These are phyloP conservation scores for Amborella trichopoda DNA, from an alignment of 164 flowering plant genomes.

Conservation along the genomic window DNA sequence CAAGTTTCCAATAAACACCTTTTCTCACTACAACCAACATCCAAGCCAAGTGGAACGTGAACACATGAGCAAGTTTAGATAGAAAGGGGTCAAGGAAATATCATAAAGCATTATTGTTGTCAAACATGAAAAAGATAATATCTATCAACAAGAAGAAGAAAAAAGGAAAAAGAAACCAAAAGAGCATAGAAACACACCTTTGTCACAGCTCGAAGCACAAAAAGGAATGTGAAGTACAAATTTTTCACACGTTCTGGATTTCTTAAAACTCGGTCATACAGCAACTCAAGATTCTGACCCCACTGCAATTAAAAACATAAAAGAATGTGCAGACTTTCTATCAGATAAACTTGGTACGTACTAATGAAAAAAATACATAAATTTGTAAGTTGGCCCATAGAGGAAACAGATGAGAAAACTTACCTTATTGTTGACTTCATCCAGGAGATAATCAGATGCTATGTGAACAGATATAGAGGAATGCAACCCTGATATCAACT, in stretches of 20 bases:
- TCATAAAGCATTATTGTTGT: too few species aligned
- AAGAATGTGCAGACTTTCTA: background rate
- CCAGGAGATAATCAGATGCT: conserved; percentile 84
- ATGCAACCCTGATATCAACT: conserved; percentile 90
- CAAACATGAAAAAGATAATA: too few species aligned
- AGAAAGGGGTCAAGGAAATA: too few species aligned
- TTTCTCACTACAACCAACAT: too few species aligned
- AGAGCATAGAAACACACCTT: conserved; percentile 38
- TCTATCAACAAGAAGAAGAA: background rate
- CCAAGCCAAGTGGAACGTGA: too few species aligned
- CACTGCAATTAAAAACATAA: conserved; percentile 42
- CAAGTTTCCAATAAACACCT: too few species aligned
- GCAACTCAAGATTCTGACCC: conserved; percentile 65
- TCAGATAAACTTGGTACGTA: background rate
- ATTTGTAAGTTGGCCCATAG: background rate
- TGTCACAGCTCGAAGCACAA: conserved; percentile 92
- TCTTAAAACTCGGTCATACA: conserved; percentile 76
- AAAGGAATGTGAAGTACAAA: conserved; percentile 88
- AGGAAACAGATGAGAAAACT: too few species aligned
- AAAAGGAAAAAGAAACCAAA: background rate
- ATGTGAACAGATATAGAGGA: conserved; percentile 86
- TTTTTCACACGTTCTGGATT: conserved; percentile 84
- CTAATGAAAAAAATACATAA: background rate
- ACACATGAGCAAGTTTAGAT: too few species aligned
- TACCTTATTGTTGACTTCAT: conserved; percentile 47